Evolutionary conservation across 192 early-diverging fungal species (phyloP).

Genomic region (Linnemannia schmuckeri): DNA sequence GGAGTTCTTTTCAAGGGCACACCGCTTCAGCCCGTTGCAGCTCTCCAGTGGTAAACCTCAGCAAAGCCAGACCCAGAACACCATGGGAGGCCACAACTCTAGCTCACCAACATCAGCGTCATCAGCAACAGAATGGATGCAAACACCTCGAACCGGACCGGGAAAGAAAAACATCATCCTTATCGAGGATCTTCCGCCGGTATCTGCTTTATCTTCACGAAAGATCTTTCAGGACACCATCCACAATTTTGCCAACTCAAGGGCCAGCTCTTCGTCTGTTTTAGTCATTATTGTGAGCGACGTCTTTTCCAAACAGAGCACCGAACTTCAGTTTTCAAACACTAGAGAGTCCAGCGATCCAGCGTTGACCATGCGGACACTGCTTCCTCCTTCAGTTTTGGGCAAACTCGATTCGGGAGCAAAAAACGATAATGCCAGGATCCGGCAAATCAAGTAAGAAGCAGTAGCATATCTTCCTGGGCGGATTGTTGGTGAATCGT

Average conservation of each 20-base stretch:
- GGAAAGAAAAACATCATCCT: constrained; percentile 61
- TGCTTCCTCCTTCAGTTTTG: constrained; percentile 30
- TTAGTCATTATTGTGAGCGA: constrained; percentile 55
- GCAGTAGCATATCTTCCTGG: background rate
- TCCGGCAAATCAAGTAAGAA: constrained; percentile 52
- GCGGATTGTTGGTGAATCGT: background rate
- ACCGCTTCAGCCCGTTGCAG: constrained; percentile 59
- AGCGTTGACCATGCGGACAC: constrained; percentile 29
- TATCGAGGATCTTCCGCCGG: constrained; percentile 72
- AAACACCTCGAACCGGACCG: background rate
- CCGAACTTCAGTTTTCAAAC: constrained; percentile 41
- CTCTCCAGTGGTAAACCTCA: background rate
- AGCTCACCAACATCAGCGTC: background rate
- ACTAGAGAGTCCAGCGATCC: constrained; percentile 34
- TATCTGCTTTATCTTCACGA: constrained; percentile 61
- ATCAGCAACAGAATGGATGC: background rate
- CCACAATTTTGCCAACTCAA: constrained; percentile 55
- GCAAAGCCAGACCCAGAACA: background rate
- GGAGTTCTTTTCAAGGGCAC: constrained; percentile 66
- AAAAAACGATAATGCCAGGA: constrained; percentile 4
- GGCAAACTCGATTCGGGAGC: constrained; percentile 39
- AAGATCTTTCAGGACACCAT: constrained; percentile 66
- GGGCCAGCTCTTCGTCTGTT: constrained; percentile 26
- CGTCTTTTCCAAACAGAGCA: constrained; percentile 51
- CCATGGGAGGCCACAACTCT: background rate